These are phyloP conservation scores for Hymenoscyphus repandus DNA, from an alignment of 2,329 filamentous ascomycete genomes.

Conservation along the genomic window DNA sequence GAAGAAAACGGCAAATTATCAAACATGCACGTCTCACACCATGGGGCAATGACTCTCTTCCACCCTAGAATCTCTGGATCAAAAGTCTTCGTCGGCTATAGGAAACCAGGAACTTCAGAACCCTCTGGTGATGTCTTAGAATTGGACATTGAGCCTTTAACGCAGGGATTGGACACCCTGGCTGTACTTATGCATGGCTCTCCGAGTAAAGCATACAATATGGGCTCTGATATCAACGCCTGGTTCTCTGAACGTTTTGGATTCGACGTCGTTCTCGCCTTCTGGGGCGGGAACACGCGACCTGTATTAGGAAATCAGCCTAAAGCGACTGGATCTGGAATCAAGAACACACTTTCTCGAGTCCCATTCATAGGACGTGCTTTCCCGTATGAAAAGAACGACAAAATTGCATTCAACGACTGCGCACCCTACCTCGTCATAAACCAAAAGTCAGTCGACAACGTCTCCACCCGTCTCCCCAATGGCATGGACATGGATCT, in stretches of 20 bases:
- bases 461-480: conserved; percentile 55
- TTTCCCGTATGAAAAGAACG: conserved; percentile 27
- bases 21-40: conserved; percentile 55
- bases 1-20: conserved; percentile 36
- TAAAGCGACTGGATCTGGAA: conserved; percentile 14
- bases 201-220: conserved; percentile 53
- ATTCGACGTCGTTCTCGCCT: conserved; percentile 55
- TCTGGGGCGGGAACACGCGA: conserved; percentile 57
- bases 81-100: conserved; percentile 39
- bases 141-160: conserved; percentile 52
- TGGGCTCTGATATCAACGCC: conserved; percentile 52
- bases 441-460: conserved; percentile 62
- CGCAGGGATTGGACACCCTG: conserved; percentile 39
- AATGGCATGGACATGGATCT: conserved; percentile 51
- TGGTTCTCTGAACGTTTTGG: conserved; percentile 68
- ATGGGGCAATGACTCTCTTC: conserved; percentile 60
- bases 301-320: conserved; percentile 49
- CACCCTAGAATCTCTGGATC: conserved; percentile 43
- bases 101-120: conserved; percentile 18
- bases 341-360: conserved; percentile 15
- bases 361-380: conserved; percentile 19
- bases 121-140: conserved; percentile 35
- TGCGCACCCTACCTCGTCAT: conserved; percentile 70
- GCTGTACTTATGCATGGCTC: conserved; percentile 56
- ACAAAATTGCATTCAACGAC: conserved; percentile 66